Evolutionary conservation across 1,284 basidiomycete species (phyloP).

Genomic region (Omphalotus olearius): DNA sequence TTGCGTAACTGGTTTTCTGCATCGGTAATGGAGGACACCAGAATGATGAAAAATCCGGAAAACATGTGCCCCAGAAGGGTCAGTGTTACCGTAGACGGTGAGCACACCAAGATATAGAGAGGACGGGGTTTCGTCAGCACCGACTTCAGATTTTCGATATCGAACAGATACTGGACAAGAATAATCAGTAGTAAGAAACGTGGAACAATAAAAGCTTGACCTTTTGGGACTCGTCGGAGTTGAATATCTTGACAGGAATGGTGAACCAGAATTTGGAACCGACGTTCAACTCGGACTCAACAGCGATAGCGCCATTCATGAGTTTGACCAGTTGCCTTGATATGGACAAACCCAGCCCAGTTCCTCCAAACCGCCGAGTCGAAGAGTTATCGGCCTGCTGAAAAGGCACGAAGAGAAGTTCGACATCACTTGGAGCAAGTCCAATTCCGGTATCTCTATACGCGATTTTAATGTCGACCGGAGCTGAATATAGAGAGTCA

Average conservation of each 20-base stretch:
- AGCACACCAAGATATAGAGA: constrained; percentile 51
- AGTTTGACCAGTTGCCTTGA: constrained; percentile 67
- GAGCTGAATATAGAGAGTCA: background rate
- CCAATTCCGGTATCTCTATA: constrained; percentile 66
- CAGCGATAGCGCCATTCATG: constrained; percentile 69
- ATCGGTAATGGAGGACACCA: constrained; percentile 41
- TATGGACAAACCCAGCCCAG: constrained; percentile 68
- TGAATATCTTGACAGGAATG: constrained; percentile 56
- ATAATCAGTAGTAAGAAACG: background rate
- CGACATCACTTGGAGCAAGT: constrained; percentile 56
- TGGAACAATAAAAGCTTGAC: constrained; percentile 23
- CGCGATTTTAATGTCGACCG: constrained; percentile 1
- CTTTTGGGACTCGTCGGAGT: constrained; percentile 50
- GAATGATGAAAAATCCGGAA: constrained; percentile 44
- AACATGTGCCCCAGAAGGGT: constrained; percentile 55
- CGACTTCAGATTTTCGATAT: constrained; percentile 41
- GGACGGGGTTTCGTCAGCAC: constrained; percentile 42
- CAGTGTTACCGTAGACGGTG: constrained; percentile 52
- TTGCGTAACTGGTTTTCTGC: constrained; percentile 37
- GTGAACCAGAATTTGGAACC: constrained; percentile 71
- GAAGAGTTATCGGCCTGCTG: constrained; percentile 75
- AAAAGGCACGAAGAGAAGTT: constrained; percentile 65
- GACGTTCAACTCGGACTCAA: constrained; percentile 55
- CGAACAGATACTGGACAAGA: constrained; percentile 31
- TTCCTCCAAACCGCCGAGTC: constrained; percentile 66